Evolutionary conservation across 2,329 filamentous ascomycete genomes (phyloP), one percentile per base, ranked within the genome.

Genomic region (Colletotrichum plurivorum): DNA sequence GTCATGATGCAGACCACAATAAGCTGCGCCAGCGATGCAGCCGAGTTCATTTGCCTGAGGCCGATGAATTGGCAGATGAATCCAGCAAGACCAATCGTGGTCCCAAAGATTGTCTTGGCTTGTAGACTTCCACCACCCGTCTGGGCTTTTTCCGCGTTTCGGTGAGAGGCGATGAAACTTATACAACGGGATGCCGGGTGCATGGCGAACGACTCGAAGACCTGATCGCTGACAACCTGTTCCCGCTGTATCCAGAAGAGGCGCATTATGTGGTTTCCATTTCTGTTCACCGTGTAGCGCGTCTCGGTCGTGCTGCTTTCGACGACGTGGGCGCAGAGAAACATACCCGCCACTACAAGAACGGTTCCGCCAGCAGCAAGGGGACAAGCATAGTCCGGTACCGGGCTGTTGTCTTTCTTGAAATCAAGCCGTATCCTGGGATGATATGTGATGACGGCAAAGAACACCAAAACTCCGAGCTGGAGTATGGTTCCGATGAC

Each of bases 261-360:
- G 5, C 9, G 31, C 6, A n/a, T 25, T 5, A 13, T 12, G 12
- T 58, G 6, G 1, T 8, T 31, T 9, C 27, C 9, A 2, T 9
- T 13, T 2, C 41, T 7, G 7, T 31, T 31, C 8, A 36, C 4
- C 9, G 7, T n/a, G n/a, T 43, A 64, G 2, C 12, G 2, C 12
- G 22, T 20, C 22, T 58, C 61, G 5, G 16, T 1, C 5, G 53
- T 64, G 18, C 45, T 51, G 3, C 53, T 58, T 10, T 58, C 61
- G 2, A 64, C 22, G 1, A 58, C 61, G n/a, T 36, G 53, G 5
- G 45, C 16, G 13, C 61, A 64, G 3, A 52, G 2, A 1, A 58
- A 12, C 12, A 64, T 10, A 1, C 61, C 53, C 1, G 15, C 2
- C 2, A 45, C 53, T 4, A 58, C n/a, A 1, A 58, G 0, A 5